phyloP scores from a whole-genome alignment of 1,284 basidiomycete species.

The Coniophora puteana region DNA sequence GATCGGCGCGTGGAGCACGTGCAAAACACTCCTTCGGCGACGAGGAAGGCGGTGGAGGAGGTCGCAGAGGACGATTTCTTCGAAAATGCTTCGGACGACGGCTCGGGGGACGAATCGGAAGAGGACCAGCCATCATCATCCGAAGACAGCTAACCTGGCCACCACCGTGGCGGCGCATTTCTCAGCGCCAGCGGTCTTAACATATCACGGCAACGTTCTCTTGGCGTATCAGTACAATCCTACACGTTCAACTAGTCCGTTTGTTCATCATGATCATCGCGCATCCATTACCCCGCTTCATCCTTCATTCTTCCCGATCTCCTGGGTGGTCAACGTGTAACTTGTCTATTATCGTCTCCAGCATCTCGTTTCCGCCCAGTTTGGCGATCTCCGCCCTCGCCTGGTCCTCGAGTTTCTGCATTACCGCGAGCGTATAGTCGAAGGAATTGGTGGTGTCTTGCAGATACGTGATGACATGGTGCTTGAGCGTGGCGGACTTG shows the following conservation, averaged over 20 bases:
- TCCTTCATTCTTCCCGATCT: not conserved
- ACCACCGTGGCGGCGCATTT: too few species aligned
- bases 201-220: too few species aligned
- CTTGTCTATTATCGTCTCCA: conserved; percentile 21
- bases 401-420: conserved; percentile 47
- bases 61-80: conserved; percentile 46
- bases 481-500: conserved; percentile 71
- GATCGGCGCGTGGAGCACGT: conserved; percentile 4
- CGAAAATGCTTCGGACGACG: conserved; percentile 42
- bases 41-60: conserved; percentile 11
- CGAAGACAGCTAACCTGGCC: too few species aligned
- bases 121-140: conserved; percentile 11
- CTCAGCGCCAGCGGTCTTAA: too few species aligned
- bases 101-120: conserved; percentile 34
- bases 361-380: conserved; percentile 21
- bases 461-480: conserved; percentile 77
- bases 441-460: conserved; percentile 64
- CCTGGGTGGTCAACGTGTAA: conserved; percentile 8
- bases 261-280: too few species aligned
- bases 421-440: conserved; percentile 61
- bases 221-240: too few species aligned
- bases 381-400: conserved; percentile 27
- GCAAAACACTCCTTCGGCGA: conserved; percentile 3
- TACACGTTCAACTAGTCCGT: too few species aligned
- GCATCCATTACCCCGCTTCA: too few species aligned